phyloP scores from a whole-genome alignment of 805 yeast genomes.

The Priceomyces castillae region DNA sequence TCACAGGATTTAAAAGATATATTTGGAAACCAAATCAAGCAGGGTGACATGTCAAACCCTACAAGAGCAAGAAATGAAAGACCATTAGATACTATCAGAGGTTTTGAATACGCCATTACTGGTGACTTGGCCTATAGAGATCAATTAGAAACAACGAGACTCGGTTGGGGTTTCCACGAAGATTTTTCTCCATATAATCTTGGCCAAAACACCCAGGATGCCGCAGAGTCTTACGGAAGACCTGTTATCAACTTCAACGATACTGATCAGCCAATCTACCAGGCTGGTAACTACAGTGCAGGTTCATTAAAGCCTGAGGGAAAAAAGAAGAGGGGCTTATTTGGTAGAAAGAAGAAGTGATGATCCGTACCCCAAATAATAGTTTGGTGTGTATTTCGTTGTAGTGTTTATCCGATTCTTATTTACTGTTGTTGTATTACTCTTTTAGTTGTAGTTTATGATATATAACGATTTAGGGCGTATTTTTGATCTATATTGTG shows the following conservation, averaged over 20 bases:
- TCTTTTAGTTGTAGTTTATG: not conserved
- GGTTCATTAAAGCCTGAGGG: conserved; percentile 34
- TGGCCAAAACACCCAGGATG: conserved; percentile 28
- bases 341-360: conserved; percentile 56
- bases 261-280: conserved; percentile 41
- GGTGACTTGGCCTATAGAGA: conserved; percentile 81
- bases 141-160: conserved; percentile 70
- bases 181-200: conserved; percentile 60
- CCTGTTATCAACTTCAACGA: conserved; percentile 41
- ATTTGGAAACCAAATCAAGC: conserved; percentile 76
- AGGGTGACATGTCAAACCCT: conserved; percentile 90
- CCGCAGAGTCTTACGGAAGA: conserved; percentile 32
- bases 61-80: conserved; percentile 92
- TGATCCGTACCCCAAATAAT: no score
- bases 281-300: conserved; percentile 63
- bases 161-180: conserved; percentile 87
- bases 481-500: not conserved
- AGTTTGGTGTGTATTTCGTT: no score
- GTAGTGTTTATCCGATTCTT: no score
- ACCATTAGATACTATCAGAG: conserved; percentile 92
- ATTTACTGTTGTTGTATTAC: not conserved
- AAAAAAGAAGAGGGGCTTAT: conserved; percentile 57
- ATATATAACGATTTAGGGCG: not conserved
- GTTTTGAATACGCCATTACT: conserved; percentile 91
- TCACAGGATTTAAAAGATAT: conserved; percentile 67